These are phyloP conservation scores for Ramichloridium luteum DNA, from an alignment of 2,329 filamentous ascomycete species.

Conservation along the genomic window DNA sequence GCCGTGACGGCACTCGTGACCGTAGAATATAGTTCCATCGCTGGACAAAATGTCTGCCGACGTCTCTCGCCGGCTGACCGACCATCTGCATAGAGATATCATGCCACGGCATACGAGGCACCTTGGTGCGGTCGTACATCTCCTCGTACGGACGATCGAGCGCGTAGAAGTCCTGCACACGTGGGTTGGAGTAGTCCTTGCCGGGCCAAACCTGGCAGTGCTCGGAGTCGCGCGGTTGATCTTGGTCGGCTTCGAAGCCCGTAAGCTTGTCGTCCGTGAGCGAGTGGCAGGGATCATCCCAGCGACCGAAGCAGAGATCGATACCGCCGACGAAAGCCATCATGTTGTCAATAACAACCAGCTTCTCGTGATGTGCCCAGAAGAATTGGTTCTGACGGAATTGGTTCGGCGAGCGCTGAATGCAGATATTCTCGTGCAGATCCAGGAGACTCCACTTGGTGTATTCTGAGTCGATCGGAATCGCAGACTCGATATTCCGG, in stretches of 20 bases:
- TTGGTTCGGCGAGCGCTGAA: slow-evolving; percentile 92
- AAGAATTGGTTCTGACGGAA: slow-evolving; percentile 99
- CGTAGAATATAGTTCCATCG: slow-evolving; percentile 95
- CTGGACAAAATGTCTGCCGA: slow-evolving; percentile 93
- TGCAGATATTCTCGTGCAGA: slow-evolving; percentile 89
- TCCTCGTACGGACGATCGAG: slow-evolving; percentile 93
- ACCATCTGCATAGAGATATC: slow-evolving; percentile 97
- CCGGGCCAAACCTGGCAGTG: slow-evolving; percentile 94
- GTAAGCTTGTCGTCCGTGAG: slow-evolving; percentile 89
- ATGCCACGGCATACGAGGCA: slow-evolving; percentile 96
- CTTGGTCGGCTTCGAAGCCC: slow-evolving; percentile 67
- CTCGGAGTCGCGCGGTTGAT: slow-evolving; percentile 73
- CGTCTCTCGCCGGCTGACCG: slow-evolving; percentile 83
- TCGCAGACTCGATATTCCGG: slow-evolving; percentile 89
- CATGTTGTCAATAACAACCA: slow-evolving; percentile 93
- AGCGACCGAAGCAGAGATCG: slow-evolving; percentile 91
- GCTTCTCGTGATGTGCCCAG: slow-evolving; percentile 96
- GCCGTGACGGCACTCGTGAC: slow-evolving; percentile 82
- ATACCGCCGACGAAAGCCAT: slow-evolving; percentile 92
- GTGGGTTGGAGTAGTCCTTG: slow-evolving; percentile 95
- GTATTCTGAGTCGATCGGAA: slow-evolving; percentile 96
- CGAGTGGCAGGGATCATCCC: slow-evolving; percentile 90
- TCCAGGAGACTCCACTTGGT: slow-evolving; percentile 94
- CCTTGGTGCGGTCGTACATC: slow-evolving; percentile 87
- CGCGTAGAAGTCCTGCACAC: slow-evolving; percentile 88